A percentile compares a stretch with the other conserved stretches of the same genome.
Conservation (phyloP, 2,329 filamentous ascomycete species). For the Epichloe uncinata region DNA sequence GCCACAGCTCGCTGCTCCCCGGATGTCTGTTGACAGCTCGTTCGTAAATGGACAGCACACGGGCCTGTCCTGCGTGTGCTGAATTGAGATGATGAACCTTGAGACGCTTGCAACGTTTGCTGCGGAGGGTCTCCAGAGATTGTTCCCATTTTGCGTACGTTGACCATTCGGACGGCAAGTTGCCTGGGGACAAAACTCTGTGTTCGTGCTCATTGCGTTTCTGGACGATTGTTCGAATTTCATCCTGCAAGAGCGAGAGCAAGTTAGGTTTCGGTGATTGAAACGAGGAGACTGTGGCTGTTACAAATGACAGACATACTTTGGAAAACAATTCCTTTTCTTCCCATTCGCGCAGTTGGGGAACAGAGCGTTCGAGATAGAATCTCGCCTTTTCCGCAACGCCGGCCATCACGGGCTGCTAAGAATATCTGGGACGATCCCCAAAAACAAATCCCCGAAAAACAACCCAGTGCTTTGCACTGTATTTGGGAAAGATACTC, state of each 20-base stretch:
- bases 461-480: neutral
- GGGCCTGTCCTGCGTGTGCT: slow-evolving; percentile 60
- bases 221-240: slow-evolving; percentile 77
- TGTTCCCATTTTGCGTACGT: slow-evolving; percentile 66
- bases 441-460: too few species aligned
- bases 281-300: neutral
- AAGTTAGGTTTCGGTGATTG: neutral
- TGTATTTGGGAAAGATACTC: neutral
- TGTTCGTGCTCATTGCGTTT: slow-evolving; percentile 93
- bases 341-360: slow-evolving; percentile 84
- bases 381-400: slow-evolving; percentile 91
- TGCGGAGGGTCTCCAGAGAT: slow-evolving; percentile 59
- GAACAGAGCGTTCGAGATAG: slow-evolving; percentile 83
- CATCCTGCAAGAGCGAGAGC: slow-evolving; percentile 45
- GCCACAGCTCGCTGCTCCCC: slow-evolving; percentile 67
- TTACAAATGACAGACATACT: slow-evolving; percentile 28
- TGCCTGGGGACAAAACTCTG: slow-evolving; percentile 70
- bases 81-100: slow-evolving; percentile 55
- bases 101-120: slow-evolving; percentile 70
- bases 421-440: neutral
- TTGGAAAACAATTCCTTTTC: slow-evolving; percentile 81
- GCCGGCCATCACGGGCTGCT: slow-evolving; percentile 49
- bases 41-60: slow-evolving; percentile 82
- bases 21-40: slow-evolving; percentile 75
- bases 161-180: slow-evolving; percentile 64